Base-by-base conservation (phyloP, 1,284 basidiomycete genomes). In the Leccinum olivaceoglutinosum region DNA sequence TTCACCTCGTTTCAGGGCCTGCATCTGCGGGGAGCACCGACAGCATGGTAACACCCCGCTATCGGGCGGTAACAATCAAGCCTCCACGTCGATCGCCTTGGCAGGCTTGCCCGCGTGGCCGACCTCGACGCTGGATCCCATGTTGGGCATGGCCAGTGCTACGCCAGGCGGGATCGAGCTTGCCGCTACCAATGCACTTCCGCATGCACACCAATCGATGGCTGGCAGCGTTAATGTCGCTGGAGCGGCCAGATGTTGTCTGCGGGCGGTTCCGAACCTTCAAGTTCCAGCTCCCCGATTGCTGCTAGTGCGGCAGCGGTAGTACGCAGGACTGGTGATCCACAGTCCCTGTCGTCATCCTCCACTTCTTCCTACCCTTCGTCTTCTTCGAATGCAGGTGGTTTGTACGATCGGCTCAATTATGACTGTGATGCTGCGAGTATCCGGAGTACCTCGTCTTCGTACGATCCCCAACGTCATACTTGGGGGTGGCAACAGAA, bases 101-200 rank as follows among this genome's bases (percentile, higher is more conserved):
- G 72, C 72, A 2, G 75, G 75, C 2, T 41, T 74, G 25, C 73
- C 73, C 18, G 71, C 75, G 1, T 74, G 73, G 73, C 73, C 74
- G 14, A 72, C 74, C 11, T 68, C 75, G 6, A 25, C 71, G 0
- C 51, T 74, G 38, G 70, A 74, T 60, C 74, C 74, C 0, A 74
- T 76, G 74, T 54, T 76, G 49, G 72, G 65, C 18, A 67, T 74
- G 4, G 75, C 74, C 8, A 74, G 73, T 49, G 75, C 74, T 12
- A 71, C 71, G 9, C 73, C 73, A 0, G 75, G 73, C 14, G 73
- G 73, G 25, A 67, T 74, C 21, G 73, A 76, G 29, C 74, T 74
- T 44, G 65, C 73, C 4, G 60, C 64, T 0, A 32, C 62, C 32
- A 64, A 4, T 18, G 14, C 65, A 3, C 65, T 64, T 58, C 44